Evolutionary conservation across 176 grass and related monocot genomes (phyloP).

Genomic region (Zea luxurians): DNA sequence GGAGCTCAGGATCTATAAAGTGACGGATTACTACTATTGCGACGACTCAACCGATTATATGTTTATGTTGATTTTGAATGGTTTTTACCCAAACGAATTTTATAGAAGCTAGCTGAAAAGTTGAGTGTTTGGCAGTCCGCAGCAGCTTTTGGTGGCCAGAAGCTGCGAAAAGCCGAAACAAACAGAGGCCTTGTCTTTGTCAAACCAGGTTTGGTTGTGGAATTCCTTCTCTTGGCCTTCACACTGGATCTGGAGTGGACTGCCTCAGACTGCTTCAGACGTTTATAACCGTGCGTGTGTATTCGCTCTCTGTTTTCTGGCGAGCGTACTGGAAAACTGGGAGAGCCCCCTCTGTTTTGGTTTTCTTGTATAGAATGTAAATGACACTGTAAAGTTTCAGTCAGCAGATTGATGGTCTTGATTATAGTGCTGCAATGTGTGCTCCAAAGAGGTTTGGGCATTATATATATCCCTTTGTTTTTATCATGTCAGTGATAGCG

Average conservation of each 20-base stretch:
- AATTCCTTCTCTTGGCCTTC: too few relatives aligned
- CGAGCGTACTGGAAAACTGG: conserved; percentile 9
- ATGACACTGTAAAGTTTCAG: conserved; percentile 18
- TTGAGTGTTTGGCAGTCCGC: too few relatives aligned
- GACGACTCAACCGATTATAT: too few relatives aligned
- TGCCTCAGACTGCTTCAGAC: conserved; percentile 11
- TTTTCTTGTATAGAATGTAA: conserved; percentile 7
- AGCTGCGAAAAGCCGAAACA: too few relatives aligned
- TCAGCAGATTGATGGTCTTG: neutral
- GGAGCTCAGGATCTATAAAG: too few relatives aligned
- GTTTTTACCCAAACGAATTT: too few relatives aligned
- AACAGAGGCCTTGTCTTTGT: too few relatives aligned
- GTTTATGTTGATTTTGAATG: too few relatives aligned
- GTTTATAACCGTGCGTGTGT: conserved; percentile 1
- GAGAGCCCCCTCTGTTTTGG: neutral
- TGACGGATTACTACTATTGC: too few relatives aligned
- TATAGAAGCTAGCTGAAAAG: too few relatives aligned
- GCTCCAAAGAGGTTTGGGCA: conserved; percentile 16
- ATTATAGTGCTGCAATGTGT: neutral
- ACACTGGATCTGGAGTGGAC: conserved; percentile 5
- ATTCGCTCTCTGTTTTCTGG: conserved; percentile 18
- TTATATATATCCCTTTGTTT: neutral
- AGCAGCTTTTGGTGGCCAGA: too few relatives aligned
- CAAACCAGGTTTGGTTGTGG: neutral
- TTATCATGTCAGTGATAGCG: neutral